Evolutionary conservation across 164 flowering plant genomes (phyloP), one percentile per base, ranked within the genome.

Genomic region (Cinnamomum chago): DNA sequence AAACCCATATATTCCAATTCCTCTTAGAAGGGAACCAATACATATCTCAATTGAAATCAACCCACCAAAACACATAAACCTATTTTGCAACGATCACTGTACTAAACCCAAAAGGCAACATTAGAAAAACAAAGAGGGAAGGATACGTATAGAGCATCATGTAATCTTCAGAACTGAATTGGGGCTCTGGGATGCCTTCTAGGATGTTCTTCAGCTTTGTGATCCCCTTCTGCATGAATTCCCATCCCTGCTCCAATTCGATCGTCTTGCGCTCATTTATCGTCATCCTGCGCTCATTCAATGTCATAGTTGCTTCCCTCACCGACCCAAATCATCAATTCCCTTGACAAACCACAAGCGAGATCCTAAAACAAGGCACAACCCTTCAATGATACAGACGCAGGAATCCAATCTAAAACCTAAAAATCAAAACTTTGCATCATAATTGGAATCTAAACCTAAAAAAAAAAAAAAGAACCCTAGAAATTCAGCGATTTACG

Each of bases 131-230:
- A 30, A 33, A 28, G 15, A 13, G 11, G 11, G n/a, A 67, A 52
- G 81, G 81, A 80, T 89, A 94, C 98, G 97, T 90, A 79, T 94
- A 94, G 3, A 91, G 92, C 92, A 84, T 83, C 90, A 94, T 91
- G 79, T 91, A 90, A 35, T 91, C 96, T 74, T 90, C 95, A 0
- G 95, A 85, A 79, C 86, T 86, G 78, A 92, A 94, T 62, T 83
- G 92, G 0, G 86, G 81, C 81, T 88, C 97, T 0, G 90, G 87
- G 5, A 73, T 23, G n/a, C 91, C 90, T 77, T 92, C 98, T 23
- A 94, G 83, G 70, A 94, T 92, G 75, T 81, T 89, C 86, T 87
- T 89, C 79, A 94, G 76, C 83, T 91, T 94, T 18, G 86, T 86
- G n/a, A 94, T 87, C 3, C 98, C 98, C 73, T 83, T 86, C 77